Conservation (phyloP, 1,139 yeast genomes). For the Candida buenavistaensis region DNA sequence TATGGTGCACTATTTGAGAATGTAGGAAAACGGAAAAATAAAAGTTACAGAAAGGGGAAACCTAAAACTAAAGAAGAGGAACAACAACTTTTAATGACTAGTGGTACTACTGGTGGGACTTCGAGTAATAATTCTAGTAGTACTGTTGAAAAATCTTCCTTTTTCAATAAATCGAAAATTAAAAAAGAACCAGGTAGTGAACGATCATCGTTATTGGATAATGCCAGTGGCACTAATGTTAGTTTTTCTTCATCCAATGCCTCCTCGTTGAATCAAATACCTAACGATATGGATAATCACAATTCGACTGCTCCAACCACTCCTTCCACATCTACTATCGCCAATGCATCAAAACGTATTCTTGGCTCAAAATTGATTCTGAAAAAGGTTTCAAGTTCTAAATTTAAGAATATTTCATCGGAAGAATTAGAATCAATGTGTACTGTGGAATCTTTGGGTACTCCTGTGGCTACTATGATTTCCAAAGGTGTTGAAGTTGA, state of each 20-base stretch:
- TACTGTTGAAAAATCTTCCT: slow-evolving; percentile 17
- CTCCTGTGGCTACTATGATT: slow-evolving; percentile 26
- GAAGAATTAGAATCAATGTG: slow-evolving; percentile 12
- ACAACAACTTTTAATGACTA: slow-evolving; percentile 4
- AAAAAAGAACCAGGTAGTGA: slow-evolving; percentile 12
- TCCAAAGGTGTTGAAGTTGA: slow-evolving; percentile 41
- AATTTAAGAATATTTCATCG: slow-evolving; percentile 10
- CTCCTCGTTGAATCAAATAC: slow-evolving; percentile 14
- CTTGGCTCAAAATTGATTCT: slow-evolving; percentile 39
- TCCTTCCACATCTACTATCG: slow-evolving; percentile 18
- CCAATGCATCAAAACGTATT: slow-evolving; percentile 41
- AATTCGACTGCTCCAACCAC: slow-evolving; percentile 7
- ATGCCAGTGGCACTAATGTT: slow-evolving; percentile 13
- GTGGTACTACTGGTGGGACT: slow-evolving; percentile 8
- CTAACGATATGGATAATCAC: slow-evolving; percentile 4
- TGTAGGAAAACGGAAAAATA: slow-evolving; percentile 42
- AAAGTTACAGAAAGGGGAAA: slow-evolving; percentile 22
- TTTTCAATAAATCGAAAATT: slow-evolving; percentile 8
- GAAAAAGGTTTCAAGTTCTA: slow-evolving; percentile 23
- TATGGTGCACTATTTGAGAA: slow-evolving; percentile 48
- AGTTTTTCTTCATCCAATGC: slow-evolving; percentile 23
- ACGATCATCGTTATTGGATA: slow-evolving; percentile 12
- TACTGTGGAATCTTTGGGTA: slow-evolving; percentile 13
- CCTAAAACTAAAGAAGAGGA: slow-evolving; percentile 17
- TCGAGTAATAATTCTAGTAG: slow-evolving; percentile 13